phyloP scores from a whole-genome alignment of 2,329 filamentous ascomycete genomes.

The Pestalotiopsis sp. region DNA sequence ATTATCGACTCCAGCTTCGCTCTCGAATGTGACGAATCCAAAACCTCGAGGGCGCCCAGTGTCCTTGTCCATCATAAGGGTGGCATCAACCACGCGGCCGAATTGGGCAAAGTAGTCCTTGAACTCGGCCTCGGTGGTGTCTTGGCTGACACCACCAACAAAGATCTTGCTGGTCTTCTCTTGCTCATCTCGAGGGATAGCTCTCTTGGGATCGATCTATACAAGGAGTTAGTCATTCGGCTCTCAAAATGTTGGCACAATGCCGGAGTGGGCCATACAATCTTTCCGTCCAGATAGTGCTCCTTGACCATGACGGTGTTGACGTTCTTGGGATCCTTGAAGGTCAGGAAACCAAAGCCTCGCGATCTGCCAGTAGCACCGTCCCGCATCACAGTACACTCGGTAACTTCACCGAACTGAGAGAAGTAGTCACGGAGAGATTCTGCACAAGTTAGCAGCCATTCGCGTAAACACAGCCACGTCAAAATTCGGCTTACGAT shows the following conservation, averaged over 20 bases:
- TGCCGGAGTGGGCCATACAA: constrained; percentile 63
- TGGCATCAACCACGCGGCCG: constrained; percentile 93
- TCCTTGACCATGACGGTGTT: constrained; percentile 99
- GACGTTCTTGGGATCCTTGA: constrained; percentile 96
- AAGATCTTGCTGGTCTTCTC: constrained; percentile 99
- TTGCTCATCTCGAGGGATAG: constrained; percentile 96
- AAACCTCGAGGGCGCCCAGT: constrained; percentile 96
- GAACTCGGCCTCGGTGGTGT: constrained; percentile 95
- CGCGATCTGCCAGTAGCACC: constrained; percentile 90
- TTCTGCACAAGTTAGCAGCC: constrained; percentile 57
- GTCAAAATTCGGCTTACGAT: constrained; percentile 66
- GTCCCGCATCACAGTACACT: constrained; percentile 99
- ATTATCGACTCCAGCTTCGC: constrained; percentile 89
- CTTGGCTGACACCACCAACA: constrained; percentile 95
- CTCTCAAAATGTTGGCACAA: neutral
- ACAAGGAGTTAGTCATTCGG: constrained; percentile 22
- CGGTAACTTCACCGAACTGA: constrained; percentile 94
- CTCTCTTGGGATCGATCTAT: constrained; percentile 96
- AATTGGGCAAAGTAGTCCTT: constrained; percentile 97
- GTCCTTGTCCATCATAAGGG: constrained; percentile 99
- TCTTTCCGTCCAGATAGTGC: constrained; percentile 96
- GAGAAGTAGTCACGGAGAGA: constrained; percentile 97
- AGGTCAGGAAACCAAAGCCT: constrained; percentile 96
- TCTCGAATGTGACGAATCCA: constrained; percentile 98
- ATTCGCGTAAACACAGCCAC: neutral